A percentile compares a stretch with the other conserved stretches of the same genome.
Conservation (phyloP, 176 grass and related monocot genomes). For the Cocos nucifera region DNA sequence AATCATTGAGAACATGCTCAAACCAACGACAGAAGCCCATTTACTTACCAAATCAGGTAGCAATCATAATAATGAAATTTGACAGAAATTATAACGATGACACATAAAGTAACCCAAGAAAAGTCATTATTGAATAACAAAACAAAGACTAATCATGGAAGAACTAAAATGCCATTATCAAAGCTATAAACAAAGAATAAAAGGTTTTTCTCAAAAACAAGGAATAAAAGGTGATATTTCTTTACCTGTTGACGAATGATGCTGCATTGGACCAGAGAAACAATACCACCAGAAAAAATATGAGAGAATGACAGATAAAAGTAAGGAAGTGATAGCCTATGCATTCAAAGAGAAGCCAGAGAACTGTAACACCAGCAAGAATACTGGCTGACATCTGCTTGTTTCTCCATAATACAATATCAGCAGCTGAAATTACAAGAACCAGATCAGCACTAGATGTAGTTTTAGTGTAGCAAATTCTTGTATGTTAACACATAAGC, state of each 20-base stretch:
- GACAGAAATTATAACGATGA: no score
- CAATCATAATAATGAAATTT: no score
- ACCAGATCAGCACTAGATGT: no score
- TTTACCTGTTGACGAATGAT: constrained; percentile 56
- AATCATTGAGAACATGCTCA: no score
- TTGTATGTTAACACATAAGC: no score
- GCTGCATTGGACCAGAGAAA: constrained; percentile 65
- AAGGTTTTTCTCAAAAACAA: background rate
- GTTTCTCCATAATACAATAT: constrained; percentile 80
- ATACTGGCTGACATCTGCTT: constrained; percentile 65
- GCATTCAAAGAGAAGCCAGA: constrained; percentile 85
- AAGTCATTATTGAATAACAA: no score
- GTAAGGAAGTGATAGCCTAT: constrained; percentile 87
- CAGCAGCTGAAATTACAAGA: constrained; percentile 45
- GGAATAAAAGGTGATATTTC: background rate
- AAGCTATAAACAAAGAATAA: background rate
- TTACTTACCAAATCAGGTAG: no score
- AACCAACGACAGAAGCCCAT: no score
- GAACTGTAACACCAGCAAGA: constrained; percentile 54
- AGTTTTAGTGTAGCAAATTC: no score
- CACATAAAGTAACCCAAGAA: no score
- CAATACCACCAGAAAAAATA: constrained; percentile 43
- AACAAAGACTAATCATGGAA: no score
- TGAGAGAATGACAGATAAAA: constrained; percentile 66
- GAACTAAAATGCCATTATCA: no score